Evolutionary conservation across 441 rosid species (phyloP).

Genomic region (California macrophylla): DNA sequence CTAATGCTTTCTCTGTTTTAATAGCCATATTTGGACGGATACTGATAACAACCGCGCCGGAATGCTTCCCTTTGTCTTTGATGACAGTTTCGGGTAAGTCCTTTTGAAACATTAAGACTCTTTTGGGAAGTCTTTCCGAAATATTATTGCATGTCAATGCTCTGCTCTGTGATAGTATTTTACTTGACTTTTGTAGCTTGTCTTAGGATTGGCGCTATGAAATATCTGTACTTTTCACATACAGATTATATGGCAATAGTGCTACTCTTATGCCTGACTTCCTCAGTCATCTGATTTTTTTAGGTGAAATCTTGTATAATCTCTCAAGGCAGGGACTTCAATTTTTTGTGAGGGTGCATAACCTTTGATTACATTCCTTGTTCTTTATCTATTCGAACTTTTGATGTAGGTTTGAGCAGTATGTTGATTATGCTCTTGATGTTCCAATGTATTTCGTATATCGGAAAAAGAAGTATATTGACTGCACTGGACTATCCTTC

Average conservation of each 20-base stretch:
- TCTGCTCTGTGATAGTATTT: conserved; percentile 1
- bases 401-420: conserved; percentile 82
- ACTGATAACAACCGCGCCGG: conserved; percentile 85
- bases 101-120: neutral
- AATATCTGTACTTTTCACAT: neutral
- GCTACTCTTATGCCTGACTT: neutral
- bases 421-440: conserved; percentile 95
- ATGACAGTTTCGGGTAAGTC: conserved; percentile 80
- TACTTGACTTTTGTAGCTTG: neutral
- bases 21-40: conserved; percentile 92
- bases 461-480: conserved; percentile 70
- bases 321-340: neutral
- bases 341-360: neutral
- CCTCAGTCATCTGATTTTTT: neutral
- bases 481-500: conserved; percentile 91
- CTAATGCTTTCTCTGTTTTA: conserved; percentile 24
- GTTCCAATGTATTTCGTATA: conserved; percentile 98
- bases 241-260: neutral
- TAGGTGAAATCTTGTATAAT: neutral
- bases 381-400: neutral
- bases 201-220: neutral
- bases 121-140: conserved; percentile 38
- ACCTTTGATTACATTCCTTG: neutral
- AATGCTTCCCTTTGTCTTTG: conserved; percentile 92
- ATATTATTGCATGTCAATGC: neutral